Base-by-base conservation (phyloP, 2,329 filamentous ascomycete genomes). In the Colletotrichum kahawae region DNA sequence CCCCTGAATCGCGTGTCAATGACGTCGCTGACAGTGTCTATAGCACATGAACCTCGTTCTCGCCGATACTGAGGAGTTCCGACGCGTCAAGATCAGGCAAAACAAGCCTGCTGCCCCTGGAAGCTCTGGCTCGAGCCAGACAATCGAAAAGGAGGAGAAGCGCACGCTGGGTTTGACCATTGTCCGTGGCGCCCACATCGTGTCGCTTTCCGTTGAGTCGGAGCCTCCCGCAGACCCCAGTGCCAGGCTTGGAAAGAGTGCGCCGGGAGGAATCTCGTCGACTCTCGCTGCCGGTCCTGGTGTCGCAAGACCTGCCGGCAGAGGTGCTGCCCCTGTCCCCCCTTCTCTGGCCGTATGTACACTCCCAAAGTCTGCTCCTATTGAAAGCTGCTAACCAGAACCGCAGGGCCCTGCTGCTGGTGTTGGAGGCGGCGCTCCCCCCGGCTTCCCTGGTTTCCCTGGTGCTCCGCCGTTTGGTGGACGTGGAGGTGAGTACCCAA, bases 41-140 rank as follows among this genome's bases (percentile, higher is more conserved):
- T 78, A 98, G 95, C 97, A 99, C 87, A 99, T 99, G 97, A 99
- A 99, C 85, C 92, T 99, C 78, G 97, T 99, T 77, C 94, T 99
- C 77, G 97, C 96, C 86, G 97, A 99, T 83, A 98, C 97, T 79
- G 97, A 99, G 91, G 96, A 98, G 85, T 98, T 98, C 86, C 94
- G 96, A 84, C 94, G 94, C 83, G 93, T 96, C 77, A 97, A 97
- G 89, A 92, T 94, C 85, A 96, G 94, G 88, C 92, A 93, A 80
- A 90, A 92, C 80, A 97, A 97, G 88, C 87, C 91, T 68, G 85
- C 90, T 66, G 92, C 93, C 57, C 91, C 93, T 27, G 90, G 90
- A 76, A 89, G 90, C 71, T 90, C 92, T 79, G 87, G 91, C 67
- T 84, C 90, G 65, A 88, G 90, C 77, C 91, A 94, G 82, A 91